A percentile compares a stretch with the other conserved stretches of the same genome.
phyloP scores from a whole-genome alignment of 1,284 basidiomycete species.

The Ustilago sp. region DNA sequence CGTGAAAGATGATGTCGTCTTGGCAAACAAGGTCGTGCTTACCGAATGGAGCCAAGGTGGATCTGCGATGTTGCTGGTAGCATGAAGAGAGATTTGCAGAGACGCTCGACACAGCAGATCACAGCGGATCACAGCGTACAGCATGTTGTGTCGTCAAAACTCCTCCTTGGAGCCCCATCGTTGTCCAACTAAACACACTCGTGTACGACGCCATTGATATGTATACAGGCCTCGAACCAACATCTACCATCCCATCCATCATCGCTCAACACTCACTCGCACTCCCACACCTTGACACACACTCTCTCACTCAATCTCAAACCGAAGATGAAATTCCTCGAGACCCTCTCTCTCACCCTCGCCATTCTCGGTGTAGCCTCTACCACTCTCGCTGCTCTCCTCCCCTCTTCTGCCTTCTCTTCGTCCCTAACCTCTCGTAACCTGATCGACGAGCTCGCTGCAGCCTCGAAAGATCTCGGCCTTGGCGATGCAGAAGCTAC shows the following conservation, averaged over 20 bases:
- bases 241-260: not conserved
- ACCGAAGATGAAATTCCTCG: slow-evolving; percentile 19
- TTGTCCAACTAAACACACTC: not conserved
- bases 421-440: not conserved
- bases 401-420: not conserved
- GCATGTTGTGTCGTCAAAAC: too few relatives aligned
- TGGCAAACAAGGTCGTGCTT: not conserved
- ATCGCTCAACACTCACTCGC: not conserved
- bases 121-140: too few relatives aligned
- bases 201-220: not conserved
- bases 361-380: slow-evolving; percentile 11
- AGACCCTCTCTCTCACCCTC: slow-evolving; percentile 2
- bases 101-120: too few relatives aligned
- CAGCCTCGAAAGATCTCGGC: not conserved
- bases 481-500: not conserved
- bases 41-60: too few relatives aligned
- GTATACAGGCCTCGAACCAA: not conserved
- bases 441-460: slow-evolving; percentile 12
- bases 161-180: too few relatives aligned
- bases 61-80: too few relatives aligned
- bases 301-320: not conserved
- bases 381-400: slow-evolving; percentile 12
- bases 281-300: not conserved
- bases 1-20: not conserved
- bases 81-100: too few relatives aligned